Evolutionary conservation across 306 rosid genomes (phyloP).

Genomic region (Spatholobus suberectus): DNA sequence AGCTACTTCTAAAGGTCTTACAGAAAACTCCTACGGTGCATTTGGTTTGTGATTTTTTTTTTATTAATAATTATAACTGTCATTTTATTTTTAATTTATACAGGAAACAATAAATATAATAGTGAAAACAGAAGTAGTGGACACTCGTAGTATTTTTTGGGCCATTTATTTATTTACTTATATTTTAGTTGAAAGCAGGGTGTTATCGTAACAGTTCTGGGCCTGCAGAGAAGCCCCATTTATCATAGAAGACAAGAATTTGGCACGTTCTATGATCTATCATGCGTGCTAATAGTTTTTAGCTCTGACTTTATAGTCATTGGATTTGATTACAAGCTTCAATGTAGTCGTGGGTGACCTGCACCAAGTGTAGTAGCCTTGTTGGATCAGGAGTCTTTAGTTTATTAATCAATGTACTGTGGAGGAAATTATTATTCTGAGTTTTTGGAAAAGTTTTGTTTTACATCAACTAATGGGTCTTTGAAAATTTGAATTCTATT

Average conservation of each 20-base stretch:
- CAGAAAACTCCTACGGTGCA: too few species aligned
- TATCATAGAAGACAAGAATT: too few species aligned
- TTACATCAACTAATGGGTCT: not conserved
- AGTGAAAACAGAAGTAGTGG: too few species aligned
- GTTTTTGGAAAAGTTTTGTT: not conserved
- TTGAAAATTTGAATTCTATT: not conserved
- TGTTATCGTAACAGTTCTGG: too few species aligned
- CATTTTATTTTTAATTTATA: too few species aligned
- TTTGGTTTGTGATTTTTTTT: too few species aligned
- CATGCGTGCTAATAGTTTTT: not conserved
- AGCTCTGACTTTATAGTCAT: not conserved
- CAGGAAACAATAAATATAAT: too few species aligned
- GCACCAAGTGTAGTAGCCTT: not conserved
- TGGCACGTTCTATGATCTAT: not conserved
- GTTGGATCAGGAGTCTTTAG: not conserved
- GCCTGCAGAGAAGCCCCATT: too few species aligned
- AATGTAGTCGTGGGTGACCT: not conserved
- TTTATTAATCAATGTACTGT: not conserved
- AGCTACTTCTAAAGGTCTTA: too few species aligned
- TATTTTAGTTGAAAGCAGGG: too few species aligned
- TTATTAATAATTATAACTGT: too few species aligned
- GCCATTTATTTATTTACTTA: too few species aligned
- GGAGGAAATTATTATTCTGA: not conserved
- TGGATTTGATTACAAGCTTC: not conserved
- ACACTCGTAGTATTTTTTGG: not conserved